Evolutionary conservation across 345 rosid genomes (phyloP).

Genomic region (Aegle marmelos): DNA sequence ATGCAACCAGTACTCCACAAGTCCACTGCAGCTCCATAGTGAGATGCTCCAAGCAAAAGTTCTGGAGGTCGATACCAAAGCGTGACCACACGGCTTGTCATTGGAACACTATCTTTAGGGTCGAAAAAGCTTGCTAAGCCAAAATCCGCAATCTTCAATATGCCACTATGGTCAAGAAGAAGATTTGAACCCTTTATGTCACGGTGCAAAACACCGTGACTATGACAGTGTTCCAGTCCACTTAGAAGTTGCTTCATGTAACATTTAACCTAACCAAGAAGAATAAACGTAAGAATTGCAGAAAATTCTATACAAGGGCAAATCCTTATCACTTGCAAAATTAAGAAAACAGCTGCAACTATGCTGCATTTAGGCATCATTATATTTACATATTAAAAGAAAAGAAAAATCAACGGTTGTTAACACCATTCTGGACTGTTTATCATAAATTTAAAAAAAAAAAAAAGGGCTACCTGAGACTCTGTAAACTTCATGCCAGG

Average conservation of each 20-base stretch:
- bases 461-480: slow-evolving; percentile 65
- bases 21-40: slow-evolving; percentile 84
- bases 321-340: background rate
- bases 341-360: background rate
- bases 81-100: slow-evolving; percentile 97
- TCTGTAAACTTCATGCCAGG: slow-evolving; percentile 82
- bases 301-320: slow-evolving; percentile 5
- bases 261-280: slow-evolving; percentile 70
- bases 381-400: background rate
- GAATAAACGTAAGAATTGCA: background rate
- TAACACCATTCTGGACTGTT: background rate
- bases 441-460: too few relatives aligned
- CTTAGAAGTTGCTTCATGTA: slow-evolving; percentile 92
- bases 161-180: slow-evolving; percentile 73
- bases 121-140: slow-evolving; percentile 82
- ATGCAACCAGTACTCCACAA: slow-evolving; percentile 98
- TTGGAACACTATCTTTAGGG: slow-evolving; percentile 45
- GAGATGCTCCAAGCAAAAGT: slow-evolving; percentile 87
- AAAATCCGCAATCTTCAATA: slow-evolving; percentile 94
- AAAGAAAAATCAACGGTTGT: background rate
- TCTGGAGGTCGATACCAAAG: slow-evolving; percentile 99
- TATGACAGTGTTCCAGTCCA: slow-evolving; percentile 94
- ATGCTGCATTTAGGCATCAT: background rate
- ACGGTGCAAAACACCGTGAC: slow-evolving; percentile 77
- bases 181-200: slow-evolving; percentile 98